Conservation (phyloP, 2,329 filamentous ascomycete genomes). For the Corynespora cassiicola region DNA sequence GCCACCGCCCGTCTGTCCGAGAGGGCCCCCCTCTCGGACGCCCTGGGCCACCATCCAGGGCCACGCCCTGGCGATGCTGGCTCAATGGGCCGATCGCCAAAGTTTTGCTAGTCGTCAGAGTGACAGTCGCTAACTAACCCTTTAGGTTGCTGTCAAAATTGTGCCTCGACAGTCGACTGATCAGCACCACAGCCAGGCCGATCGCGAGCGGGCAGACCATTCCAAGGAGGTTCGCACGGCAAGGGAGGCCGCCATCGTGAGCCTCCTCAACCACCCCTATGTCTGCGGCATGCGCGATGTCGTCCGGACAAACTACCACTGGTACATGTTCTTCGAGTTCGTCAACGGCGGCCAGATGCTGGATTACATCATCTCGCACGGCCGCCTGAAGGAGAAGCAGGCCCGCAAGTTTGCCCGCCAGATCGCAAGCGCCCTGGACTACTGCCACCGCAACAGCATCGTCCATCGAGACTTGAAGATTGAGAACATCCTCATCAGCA, state of each 20-base stretch:
- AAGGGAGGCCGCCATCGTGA: conserved; percentile 94
- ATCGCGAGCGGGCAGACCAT: conserved; percentile 90
- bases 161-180: conserved; percentile 89
- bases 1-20: too few species aligned
- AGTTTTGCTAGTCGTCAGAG: too few species aligned
- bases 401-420: conserved; percentile 97
- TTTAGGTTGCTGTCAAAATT: conserved; percentile 93
- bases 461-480: conserved; percentile 98
- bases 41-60: too few species aligned
- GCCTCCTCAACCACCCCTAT: conserved; percentile 90
- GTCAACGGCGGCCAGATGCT: conserved; percentile 99
- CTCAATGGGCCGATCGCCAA: too few species aligned
- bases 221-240: conserved; percentile 96
- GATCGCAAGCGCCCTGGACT: conserved; percentile 95
- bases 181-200: conserved; percentile 73
- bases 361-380: conserved; percentile 99
- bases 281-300: conserved; percentile 97
- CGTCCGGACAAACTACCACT: conserved; percentile 94
- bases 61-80: too few species aligned
- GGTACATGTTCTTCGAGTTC: conserved; percentile 99
- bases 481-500: conserved; percentile 98
- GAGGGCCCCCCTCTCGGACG: too few species aligned
- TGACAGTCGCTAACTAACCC: conserved; percentile 1
- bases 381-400: conserved; percentile 96
- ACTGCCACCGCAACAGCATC: conserved; percentile 97